Evolutionary conservation across 208 protist genomes (phyloP), one percentile per base, ranked within the genome.

Genomic region (Porcisia deanei): DNA sequence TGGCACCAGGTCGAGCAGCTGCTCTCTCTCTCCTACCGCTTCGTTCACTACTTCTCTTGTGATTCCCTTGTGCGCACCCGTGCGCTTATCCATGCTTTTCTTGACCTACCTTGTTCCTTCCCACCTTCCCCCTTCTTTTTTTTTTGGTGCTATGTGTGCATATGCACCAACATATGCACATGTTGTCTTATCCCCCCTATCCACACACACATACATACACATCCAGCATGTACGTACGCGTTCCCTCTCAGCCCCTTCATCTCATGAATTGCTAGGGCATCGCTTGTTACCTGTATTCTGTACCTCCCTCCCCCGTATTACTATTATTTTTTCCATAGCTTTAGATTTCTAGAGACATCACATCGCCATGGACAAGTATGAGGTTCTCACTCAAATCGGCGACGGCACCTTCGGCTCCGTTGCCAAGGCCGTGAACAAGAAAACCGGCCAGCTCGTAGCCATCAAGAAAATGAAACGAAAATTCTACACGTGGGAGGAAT

Each of bases 401-500:
- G 98, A 99, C 87, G 98, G 98, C 41, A 98, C 98, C 14, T 99
- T 98, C 79, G 98, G 98, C 41, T 92, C 90, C 43, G 98, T 99
- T 20, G 81, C 94, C 3, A 98, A 98, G 81, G 98, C 95, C 34
- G 76, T 96, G 12, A 91, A 97, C 81, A 97, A 91, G 41, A 83
- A 95, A 45, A 99, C 86, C 0, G 91, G 91, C 10, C 97, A 99
- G 73, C 73, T 99, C 6, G 98, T 99, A 5, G 99, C 99, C 25
- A 99, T 99, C 47, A 99, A 99, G 83, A 98, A 98, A 76, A 99
- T 99, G 98, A 99, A 99, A 83, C 93, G 97, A 82, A 98, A 98
- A 84, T 99, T 97, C 78, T 99, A 97, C 82, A 94, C 91, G 14
- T 99, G 97, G 97, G 94, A 99, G 22, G 98, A 99, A 77, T 99